Percentiles rank a stretch among this genome's conserved stretches.
Evolutionary conservation across 768 basidiomycete species (phyloP).

Genomic region (Kwoniella mangroviensis): DNA sequence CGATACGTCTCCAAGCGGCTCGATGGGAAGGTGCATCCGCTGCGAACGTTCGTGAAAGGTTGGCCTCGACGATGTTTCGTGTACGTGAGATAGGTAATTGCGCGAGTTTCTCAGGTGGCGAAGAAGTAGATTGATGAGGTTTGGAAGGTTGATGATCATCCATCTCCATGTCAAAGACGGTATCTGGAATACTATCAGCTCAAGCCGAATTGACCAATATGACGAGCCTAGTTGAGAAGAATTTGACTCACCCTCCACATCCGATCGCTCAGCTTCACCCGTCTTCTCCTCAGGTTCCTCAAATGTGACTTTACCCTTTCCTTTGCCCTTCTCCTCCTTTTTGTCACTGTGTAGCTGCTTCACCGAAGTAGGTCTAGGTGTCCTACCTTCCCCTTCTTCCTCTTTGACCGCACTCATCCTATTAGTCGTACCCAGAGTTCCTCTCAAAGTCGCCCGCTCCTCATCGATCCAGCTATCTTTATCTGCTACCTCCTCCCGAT

Average conservation of each 20-base stretch:
- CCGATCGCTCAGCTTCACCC: constrained; percentile 23
- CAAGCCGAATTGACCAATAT: neutral
- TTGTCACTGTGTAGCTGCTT: constrained; percentile 28
- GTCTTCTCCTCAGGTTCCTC: constrained; percentile 41
- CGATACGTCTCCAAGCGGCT: constrained; percentile 45
- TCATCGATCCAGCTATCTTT: constrained; percentile 53
- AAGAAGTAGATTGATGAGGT: neutral
- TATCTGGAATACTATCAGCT: constrained; percentile 33
- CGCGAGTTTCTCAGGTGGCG: neutral
- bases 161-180: constrained; percentile 57
- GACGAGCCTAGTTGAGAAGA: neutral
- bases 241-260: constrained; percentile 38
- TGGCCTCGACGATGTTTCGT: constrained; percentile 48
- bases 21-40: constrained; percentile 56
- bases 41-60: constrained; percentile 51
- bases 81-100: constrained; percentile 24
- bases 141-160: constrained; percentile 36
- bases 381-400: constrained; percentile 28
- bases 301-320: constrained; percentile 51
- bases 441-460: constrained; percentile 28
- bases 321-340: constrained; percentile 30
- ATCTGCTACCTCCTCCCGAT: constrained; percentile 20
- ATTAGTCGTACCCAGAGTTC: neutral
- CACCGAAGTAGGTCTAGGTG: constrained; percentile 34
- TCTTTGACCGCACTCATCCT: constrained; percentile 31